phyloP scores from a whole-genome alignment of 108 stramenopile genomes.

The Chaetoceros muelleri region DNA sequence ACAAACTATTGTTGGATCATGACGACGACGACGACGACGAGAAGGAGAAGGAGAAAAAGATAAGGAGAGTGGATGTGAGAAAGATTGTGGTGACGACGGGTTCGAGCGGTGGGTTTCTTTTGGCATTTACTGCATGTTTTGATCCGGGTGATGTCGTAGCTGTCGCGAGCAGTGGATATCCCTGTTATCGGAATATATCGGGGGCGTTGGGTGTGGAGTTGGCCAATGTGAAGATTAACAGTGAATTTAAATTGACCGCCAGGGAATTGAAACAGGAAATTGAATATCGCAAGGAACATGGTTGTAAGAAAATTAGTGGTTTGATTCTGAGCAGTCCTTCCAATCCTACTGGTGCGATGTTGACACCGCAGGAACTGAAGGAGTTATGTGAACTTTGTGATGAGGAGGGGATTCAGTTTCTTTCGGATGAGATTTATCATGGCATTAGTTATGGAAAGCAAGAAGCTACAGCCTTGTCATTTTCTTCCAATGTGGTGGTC shows the following conservation, averaged over 20 bases:
- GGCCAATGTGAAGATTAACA: slow-evolving; percentile 53
- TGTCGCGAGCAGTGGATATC: slow-evolving; percentile 77
- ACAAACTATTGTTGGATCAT: slow-evolving; percentile 15
- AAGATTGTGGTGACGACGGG: slow-evolving; percentile 83
- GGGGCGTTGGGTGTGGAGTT: slow-evolving; percentile 56
- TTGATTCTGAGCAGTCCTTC: slow-evolving; percentile 72
- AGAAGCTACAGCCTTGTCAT: slow-evolving; percentile 78
- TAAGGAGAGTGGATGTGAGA: neutral
- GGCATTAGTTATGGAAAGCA: slow-evolving; percentile 79
- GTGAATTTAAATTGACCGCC: slow-evolving; percentile 79
- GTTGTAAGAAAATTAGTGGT: slow-evolving; percentile 42
- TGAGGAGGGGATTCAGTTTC: slow-evolving; percentile 61
- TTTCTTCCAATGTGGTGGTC: slow-evolving; percentile 52
- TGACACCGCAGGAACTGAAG: slow-evolving; percentile 59
- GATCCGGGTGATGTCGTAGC: slow-evolving; percentile 77
- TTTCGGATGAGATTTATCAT: slow-evolving; percentile 94
- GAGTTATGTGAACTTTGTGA: slow-evolving; percentile 77
- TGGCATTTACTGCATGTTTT: slow-evolving; percentile 82
- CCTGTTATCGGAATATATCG: slow-evolving; percentile 90
- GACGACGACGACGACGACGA: no score
- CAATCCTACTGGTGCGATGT: slow-evolving; percentile 90
- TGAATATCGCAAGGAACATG: slow-evolving; percentile 22
- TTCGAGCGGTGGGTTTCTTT: slow-evolving; percentile 76
- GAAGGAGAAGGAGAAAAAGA: neutral
- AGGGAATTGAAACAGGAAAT: slow-evolving; percentile 53